These are phyloP conservation scores for Penicillium sp. DNA, from an alignment of 2,329 filamentous ascomycete genomes.

Conservation along the genomic window DNA sequence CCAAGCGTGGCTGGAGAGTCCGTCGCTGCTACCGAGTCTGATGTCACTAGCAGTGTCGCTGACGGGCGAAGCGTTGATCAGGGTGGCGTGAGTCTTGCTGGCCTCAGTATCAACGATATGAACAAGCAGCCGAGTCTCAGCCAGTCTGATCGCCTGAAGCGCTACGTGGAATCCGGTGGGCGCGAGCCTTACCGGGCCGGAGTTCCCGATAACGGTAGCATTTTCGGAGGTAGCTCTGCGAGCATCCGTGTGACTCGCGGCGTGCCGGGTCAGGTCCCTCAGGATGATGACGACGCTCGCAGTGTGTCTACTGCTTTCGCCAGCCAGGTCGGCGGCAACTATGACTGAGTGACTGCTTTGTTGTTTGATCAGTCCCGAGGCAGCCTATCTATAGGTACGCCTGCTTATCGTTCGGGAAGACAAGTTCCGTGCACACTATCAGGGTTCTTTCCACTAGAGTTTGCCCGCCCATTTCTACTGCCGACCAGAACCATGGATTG, in stretches of 20 bases:
- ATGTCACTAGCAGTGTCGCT: conserved; percentile 76
- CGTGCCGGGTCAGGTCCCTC: conserved; percentile 43
- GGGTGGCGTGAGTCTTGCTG: conserved; percentile 84
- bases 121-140: conserved; percentile 73
- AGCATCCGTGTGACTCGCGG: conserved; percentile 52
- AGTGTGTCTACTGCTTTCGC: conserved; percentile 96
- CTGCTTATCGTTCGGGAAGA: conserved; percentile 14
- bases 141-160: conserved; percentile 87
- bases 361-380: conserved; percentile 11
- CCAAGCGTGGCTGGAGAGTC: conserved; percentile 88
- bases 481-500: conserved; percentile 17
- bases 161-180: conserved; percentile 85
- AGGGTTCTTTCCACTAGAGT: conserved; percentile 20
- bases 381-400: conserved; percentile 18
- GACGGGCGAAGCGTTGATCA: conserved; percentile 71
- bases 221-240: conserved; percentile 63
- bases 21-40: conserved; percentile 86
- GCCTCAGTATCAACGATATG: conserved; percentile 72
- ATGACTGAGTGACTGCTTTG: conserved; percentile 53
- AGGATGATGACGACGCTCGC: conserved; percentile 85
- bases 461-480: conserved; percentile 21
- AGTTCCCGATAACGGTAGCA: conserved; percentile 61
- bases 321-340: conserved; percentile 78
- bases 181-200: conserved; percentile 58
- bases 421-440: conserved; percentile 19